Conservation (phyloP, 345 rosid genomes). For the Microcos paniculata region DNA sequence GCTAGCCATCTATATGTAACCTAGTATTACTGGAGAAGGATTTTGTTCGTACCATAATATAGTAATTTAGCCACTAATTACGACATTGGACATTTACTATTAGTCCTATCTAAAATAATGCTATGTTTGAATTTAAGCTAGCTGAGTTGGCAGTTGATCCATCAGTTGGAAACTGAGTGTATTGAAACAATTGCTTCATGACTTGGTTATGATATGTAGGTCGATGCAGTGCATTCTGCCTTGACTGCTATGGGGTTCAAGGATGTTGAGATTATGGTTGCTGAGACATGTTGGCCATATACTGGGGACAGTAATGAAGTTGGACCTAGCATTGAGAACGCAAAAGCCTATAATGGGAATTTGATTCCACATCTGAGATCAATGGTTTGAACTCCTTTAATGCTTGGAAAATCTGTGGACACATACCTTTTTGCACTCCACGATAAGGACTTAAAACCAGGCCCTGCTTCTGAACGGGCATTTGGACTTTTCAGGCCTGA, state of each 20-base stretch:
- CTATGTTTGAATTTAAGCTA: neutral
- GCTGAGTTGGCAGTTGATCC: neutral
- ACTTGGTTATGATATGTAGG: slow-evolving; percentile 35
- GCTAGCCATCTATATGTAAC: too few species aligned
- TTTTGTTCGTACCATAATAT: neutral
- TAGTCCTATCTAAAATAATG: neutral
- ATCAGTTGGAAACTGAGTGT: neutral
- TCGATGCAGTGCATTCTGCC: slow-evolving; percentile 86
- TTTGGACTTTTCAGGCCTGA: slow-evolving; percentile 81
- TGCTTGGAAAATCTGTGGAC: slow-evolving; percentile 91
- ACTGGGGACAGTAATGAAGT: slow-evolving; percentile 71
- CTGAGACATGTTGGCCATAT: slow-evolving; percentile 97
- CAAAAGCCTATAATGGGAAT: slow-evolving; percentile 87
- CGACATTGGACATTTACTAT: neutral
- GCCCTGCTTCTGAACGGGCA: slow-evolving; percentile 75
- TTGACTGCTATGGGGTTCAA: slow-evolving; percentile 72
- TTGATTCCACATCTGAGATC: slow-evolving; percentile 78
- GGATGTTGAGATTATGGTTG: slow-evolving; percentile 74
- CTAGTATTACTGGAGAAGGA: neutral
- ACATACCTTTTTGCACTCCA: slow-evolving; percentile 90
- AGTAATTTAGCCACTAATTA: neutral
- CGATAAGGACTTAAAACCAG: slow-evolving; percentile 80
- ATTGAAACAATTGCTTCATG: neutral
- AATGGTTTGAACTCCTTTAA: slow-evolving; percentile 81
- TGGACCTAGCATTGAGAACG: slow-evolving; percentile 80